These are phyloP conservation scores for Microbotryum intermedium DNA, from an alignment of 1,284 basidiomycete species.

Conservation along the genomic window DNA sequence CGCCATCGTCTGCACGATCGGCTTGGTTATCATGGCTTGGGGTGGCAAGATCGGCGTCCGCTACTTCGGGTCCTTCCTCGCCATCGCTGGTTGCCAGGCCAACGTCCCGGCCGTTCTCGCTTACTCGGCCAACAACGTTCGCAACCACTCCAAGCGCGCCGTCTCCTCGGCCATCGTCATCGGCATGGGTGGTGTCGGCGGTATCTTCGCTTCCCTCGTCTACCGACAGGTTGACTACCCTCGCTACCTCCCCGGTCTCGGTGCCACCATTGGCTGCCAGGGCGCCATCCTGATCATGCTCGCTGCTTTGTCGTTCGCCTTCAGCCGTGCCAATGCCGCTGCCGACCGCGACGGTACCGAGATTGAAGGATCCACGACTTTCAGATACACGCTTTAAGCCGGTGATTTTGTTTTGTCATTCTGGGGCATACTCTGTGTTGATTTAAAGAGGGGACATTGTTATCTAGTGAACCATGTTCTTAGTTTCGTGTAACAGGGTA, in stretches of 20 bases:
- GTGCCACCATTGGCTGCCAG: conserved; percentile 34
- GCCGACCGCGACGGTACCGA: conserved; percentile 15
- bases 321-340: conserved; percentile 11
- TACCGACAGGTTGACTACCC: conserved; percentile 35
- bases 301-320: conserved; percentile 23
- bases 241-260: conserved; percentile 21
- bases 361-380: conserved; percentile 19
- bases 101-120: conserved; percentile 37
- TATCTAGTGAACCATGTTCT: too few relatives aligned
- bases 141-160: conserved; percentile 39
- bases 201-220: conserved; percentile 40
- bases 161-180: conserved; percentile 51
- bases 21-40: conserved; percentile 40
- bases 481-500: too few relatives aligned
- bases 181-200: conserved; percentile 56
- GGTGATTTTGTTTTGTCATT: neutral
- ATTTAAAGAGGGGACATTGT: too few relatives aligned
- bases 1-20: conserved; percentile 37
- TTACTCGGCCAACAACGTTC: conserved; percentile 42
- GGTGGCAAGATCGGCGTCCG: conserved; percentile 7
- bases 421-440: too few relatives aligned
- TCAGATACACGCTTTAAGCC: conserved; percentile 27
- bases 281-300: conserved; percentile 28
- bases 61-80: conserved; percentile 25
- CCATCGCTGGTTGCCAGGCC: conserved; percentile 37